Percentiles rank a stretch among this genome's conserved stretches.
Conservation (phyloP, 148 eudicot genomes). For the Dysphania ambrosioides region DNA sequence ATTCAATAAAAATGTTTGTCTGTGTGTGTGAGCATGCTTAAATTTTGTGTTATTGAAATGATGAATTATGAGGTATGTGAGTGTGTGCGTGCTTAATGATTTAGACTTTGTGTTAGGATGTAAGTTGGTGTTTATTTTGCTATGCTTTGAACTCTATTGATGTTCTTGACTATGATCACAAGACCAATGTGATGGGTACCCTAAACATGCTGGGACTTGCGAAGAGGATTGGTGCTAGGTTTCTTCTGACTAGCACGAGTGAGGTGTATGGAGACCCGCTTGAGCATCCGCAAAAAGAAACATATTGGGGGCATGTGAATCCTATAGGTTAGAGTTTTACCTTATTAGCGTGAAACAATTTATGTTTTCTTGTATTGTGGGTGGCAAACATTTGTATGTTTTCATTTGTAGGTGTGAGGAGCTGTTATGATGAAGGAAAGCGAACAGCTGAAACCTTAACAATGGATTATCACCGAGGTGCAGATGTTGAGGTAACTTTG, state of each 20-base stretch:
- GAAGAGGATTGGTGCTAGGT: constrained; percentile 77
- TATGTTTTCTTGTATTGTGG: not conserved
- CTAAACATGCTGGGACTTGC: constrained; percentile 84
- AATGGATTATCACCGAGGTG: constrained; percentile 94
- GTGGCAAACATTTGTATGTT: constrained; percentile 6
- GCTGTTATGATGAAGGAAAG: constrained; percentile 88
- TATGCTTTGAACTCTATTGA: not conserved
- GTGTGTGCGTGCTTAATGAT: not conserved
- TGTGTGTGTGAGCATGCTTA: too few species aligned
- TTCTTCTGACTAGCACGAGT: constrained; percentile 77
- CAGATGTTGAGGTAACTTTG: constrained; percentile 60
- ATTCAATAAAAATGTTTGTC: too few species aligned
- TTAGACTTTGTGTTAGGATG: not conserved
- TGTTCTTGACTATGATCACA: constrained; percentile 63
- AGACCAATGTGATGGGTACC: constrained; percentile 90
- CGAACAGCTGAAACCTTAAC: constrained; percentile 77
- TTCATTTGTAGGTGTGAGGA: constrained; percentile 53
- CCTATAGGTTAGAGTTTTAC: constrained; percentile 51
- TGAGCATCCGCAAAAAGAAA: constrained; percentile 88
- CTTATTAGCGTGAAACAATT: not conserved
- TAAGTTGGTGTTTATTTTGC: not conserved
- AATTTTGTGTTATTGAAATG: not conserved
- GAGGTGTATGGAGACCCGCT: constrained; percentile 91
- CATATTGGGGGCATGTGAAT: constrained; percentile 88
- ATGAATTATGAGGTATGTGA: not conserved